Base-by-base conservation (phyloP, 2,329 filamentous ascomycete species). In the Diaporthe caulivora region DNA sequence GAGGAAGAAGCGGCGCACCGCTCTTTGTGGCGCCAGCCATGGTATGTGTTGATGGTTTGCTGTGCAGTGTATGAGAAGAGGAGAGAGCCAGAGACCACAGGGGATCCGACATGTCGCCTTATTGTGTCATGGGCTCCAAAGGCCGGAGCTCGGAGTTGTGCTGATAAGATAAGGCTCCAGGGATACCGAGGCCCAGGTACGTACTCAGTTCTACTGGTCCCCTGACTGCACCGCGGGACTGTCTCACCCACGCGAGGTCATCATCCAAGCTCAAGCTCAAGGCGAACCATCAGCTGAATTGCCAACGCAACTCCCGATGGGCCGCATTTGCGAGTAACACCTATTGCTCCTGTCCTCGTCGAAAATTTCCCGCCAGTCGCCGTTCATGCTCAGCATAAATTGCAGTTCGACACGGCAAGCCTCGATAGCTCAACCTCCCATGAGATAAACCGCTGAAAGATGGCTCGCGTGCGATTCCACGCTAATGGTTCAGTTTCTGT, bases 131-230 rank as follows among this genome's bases (percentile, higher is more conserved):
- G 37, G 37, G 37, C 34, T 62, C 44, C 24, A 37, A 49, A 21
- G 47, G 57, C 70, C 58, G 57, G 29, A 57, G 58, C 58, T 54
- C 70, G 47, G 70, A 60, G 44, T 26, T 65, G 57, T 1, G 62
- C 53, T 53, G 71, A 72, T 72, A 24, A 72, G 71, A 72, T 72
- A 69, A 72, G 71, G n/a, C 21, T n/a, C 34, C 24, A 44, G 34
- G 34, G 65, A 24, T 68, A n/a, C 65, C 65, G 65, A 69, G 60
- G 60, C 29, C 60, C 8, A 37, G 60, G 29, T 65, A 37, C 44
- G 29, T 65, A n/a, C 42, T 11, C 29, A 60, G 11, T 10, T 8
- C n/a, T 10, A 15, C 2, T 24, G 58, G 42, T 49, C 58, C 21
- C 13, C 42, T 64, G 58, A 64, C 58, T 64, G 26, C 26, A 24